Evolutionary conservation across 257 asterid species (phyloP).

Genomic region (Cordia subcordata): DNA sequence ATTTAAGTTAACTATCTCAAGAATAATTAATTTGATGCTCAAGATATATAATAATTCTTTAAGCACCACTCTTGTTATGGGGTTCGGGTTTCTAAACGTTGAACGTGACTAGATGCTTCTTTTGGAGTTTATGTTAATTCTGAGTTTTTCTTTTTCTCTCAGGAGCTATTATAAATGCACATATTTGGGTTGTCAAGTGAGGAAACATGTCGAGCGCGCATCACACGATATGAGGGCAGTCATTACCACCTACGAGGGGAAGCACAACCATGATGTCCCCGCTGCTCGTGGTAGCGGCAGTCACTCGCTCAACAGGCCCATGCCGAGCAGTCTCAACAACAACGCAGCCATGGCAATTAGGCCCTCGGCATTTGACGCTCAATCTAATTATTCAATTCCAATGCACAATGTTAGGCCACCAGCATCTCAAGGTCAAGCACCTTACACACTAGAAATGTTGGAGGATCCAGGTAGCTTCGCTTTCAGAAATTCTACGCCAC

Average conservation of each 20-base stretch:
- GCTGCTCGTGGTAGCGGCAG: slow-evolving; percentile 32
- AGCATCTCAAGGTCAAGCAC: slow-evolving; percentile 20
- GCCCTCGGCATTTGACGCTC: slow-evolving; percentile 23
- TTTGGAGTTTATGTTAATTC: not conserved
- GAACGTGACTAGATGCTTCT: too few relatives aligned
- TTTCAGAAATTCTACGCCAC: slow-evolving; percentile 23
- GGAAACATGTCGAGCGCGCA: slow-evolving; percentile 81
- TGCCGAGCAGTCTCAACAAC: slow-evolving; percentile 16
- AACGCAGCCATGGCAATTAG: slow-evolving; percentile 21
- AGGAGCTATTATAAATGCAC: slow-evolving; percentile 96
- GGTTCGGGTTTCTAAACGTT: too few relatives aligned
- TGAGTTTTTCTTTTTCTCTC: not conserved
- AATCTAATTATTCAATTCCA: slow-evolving; percentile 22
- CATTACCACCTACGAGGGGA: slow-evolving; percentile 80
- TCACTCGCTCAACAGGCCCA: slow-evolving; percentile 31
- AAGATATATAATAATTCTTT: too few relatives aligned
- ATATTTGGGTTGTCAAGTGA: slow-evolving; percentile 47
- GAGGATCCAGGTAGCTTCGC: slow-evolving; percentile 35
- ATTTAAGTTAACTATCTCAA: too few relatives aligned
- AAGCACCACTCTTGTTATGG: too few relatives aligned
- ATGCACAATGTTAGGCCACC: slow-evolving; percentile 16
- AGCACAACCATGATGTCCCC: slow-evolving; percentile 85
- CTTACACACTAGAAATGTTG: slow-evolving; percentile 44
- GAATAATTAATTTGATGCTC: too few relatives aligned
- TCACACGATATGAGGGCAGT: slow-evolving; percentile 51